A percentile compares a stretch with the other conserved stretches of the same genome.
Conservation (phyloP, 2,329 filamentous ascomycete species). For the Cytospora piceae region DNA sequence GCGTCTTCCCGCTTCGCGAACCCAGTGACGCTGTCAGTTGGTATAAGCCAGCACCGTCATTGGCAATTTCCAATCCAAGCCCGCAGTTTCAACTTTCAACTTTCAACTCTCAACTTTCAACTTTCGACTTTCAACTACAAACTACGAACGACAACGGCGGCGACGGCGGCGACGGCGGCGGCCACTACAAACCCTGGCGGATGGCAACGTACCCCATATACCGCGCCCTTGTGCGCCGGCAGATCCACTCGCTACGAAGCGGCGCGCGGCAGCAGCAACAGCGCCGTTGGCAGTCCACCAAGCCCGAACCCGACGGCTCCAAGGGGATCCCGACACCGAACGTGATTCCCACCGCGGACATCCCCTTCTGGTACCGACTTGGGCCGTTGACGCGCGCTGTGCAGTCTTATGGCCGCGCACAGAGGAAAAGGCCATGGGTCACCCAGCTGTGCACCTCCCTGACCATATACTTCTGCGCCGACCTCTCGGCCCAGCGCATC, state of each 20-base stretch:
- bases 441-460: slow-evolving; percentile 79
- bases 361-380: slow-evolving; percentile 60
- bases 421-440: slow-evolving; percentile 72
- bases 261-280: slow-evolving; percentile 34
- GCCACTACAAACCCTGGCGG: background rate
- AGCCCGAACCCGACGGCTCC: slow-evolving; percentile 27
- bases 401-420: slow-evolving; percentile 69
- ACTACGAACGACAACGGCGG: background rate
- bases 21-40: no score
- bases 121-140: no score
- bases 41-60: background rate
- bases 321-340: slow-evolving; percentile 47
- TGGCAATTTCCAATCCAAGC: background rate
- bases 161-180: background rate
- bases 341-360: slow-evolving; percentile 41
- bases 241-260: slow-evolving; percentile 34
- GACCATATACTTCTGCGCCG: slow-evolving; percentile 77
- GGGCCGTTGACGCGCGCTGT: slow-evolving; percentile 59
- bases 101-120: no score
- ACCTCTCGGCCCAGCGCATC: slow-evolving; percentile 77
- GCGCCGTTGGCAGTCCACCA: slow-evolving; percentile 37
- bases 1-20: no score
- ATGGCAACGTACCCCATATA: slow-evolving; percentile 35
- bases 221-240: slow-evolving; percentile 37
- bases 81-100: background rate